Evolutionary conservation across 1,139 yeast species (phyloP), one percentile per base, ranked within the genome.

Genomic region (Keqinozyma sinolaborantium): DNA sequence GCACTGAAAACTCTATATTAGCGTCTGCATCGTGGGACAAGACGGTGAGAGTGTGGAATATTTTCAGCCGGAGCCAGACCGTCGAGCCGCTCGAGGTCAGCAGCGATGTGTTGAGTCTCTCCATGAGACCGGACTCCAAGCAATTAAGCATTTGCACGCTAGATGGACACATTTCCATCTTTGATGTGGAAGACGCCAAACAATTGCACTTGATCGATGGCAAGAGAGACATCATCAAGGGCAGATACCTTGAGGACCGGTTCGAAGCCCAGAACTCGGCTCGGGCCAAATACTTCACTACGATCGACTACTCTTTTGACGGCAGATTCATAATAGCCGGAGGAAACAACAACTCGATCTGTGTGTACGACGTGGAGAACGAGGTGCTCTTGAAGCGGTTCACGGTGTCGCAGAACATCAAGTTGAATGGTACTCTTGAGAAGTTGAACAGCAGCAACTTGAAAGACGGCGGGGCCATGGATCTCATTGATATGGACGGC

Each of bases 21-120:
- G 97, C 95, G 3, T 82, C 94, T 36, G 95, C 96, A 2, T 83
- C 95, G 16, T 94, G 99, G 99, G 99, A 92, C 60, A 84, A 83
- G 48, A 87, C 97, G 2, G 82, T 90, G 9, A 70, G 98, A 46
- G 70, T 92, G 9, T 92, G 99, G 99, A 84, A 82, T 52, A 79
- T 92, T 27, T 92, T 92, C 56, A 83, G 90, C 6, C 75, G 95
- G 45, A 73, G 87, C 0, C 88, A 81, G 51, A 80, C 79, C 30
- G 95, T 86, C 29, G 99, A 92, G 58, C 97, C 98, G 4, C 77
- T 92, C 47, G 88, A 84, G 48, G 77, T 87, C 19, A 77, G 73
- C 37, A 77, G 92, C 24, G 98, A 92, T 55, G 96, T 87, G n/a
- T 68, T 92, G 42, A 72, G 88, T 21, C 67, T 94, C 26, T 74